Conservation (phyloP, 2,329 filamentous ascomycete species). For the Diaporthe ampelina region DNA sequence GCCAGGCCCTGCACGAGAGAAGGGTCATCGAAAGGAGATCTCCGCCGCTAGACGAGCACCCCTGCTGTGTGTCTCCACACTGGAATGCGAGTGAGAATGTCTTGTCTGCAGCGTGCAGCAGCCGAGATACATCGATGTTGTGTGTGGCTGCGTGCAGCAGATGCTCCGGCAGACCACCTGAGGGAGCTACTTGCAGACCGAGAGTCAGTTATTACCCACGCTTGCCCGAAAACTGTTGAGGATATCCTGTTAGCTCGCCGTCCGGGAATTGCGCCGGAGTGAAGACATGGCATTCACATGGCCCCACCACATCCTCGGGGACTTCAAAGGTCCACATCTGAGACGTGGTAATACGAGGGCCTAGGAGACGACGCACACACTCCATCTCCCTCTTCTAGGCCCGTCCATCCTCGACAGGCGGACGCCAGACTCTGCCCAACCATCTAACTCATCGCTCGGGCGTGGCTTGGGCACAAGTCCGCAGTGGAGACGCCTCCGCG, state of each 20-base stretch:
- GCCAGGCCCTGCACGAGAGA: background rate
- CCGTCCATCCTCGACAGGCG: background rate
- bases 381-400: background rate
- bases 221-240: conserved; percentile 15
- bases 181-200: background rate
- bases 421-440: background rate
- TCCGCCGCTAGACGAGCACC: conserved; percentile 12
- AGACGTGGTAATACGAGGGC: background rate
- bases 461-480: background rate
- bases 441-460: background rate
- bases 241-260: background rate
- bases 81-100: conserved; percentile 16
- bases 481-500: background rate
- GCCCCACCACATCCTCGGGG: conserved; percentile 6
- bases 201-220: background rate
- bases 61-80: conserved; percentile 31
- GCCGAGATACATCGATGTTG: conserved; percentile 8
- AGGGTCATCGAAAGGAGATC: conserved; percentile 27
- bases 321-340: background rate
- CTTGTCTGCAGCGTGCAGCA: background rate
- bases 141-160: conserved; percentile 20
- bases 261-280: background rate
- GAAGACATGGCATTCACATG: conserved; percentile 3
- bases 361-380: background rate
- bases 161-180: background rate